phyloP scores from a whole-genome alignment of 148 eudicot species.

The Cornus suecica region DNA sequence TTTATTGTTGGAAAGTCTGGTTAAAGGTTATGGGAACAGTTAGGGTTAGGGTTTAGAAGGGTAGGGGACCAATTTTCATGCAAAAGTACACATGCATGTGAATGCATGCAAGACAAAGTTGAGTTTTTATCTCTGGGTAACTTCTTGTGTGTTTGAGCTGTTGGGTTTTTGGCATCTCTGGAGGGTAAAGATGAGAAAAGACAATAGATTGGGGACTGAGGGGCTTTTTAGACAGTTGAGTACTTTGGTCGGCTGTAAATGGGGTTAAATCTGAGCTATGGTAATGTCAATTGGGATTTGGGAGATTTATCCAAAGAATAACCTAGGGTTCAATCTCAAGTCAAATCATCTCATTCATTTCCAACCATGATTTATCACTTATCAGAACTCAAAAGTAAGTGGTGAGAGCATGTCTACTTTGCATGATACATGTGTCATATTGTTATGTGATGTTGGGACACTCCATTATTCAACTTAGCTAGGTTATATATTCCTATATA shows the following conservation, averaged over 20 bases:
- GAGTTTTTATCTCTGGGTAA: constrained; percentile 19
- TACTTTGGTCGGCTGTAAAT: background rate
- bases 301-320: background rate
- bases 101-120: constrained; percentile 55
- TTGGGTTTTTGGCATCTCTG: constrained; percentile 19
- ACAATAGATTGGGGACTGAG: constrained; percentile 6
- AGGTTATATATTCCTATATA: no score
- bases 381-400: no score
- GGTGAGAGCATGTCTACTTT: background rate
- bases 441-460: no score
- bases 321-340: background rate
- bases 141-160: constrained; percentile 33
- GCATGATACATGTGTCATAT: no score
- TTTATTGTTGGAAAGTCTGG: constrained; percentile 6
- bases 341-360: background rate
- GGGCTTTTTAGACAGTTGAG: constrained; percentile 1
- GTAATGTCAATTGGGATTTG: background rate
- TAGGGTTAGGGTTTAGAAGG: background rate
- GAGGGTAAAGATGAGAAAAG: constrained; percentile 5
- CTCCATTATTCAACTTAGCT: background rate
- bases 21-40: constrained; percentile 13
- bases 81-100: constrained; percentile 12
- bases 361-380: background rate
- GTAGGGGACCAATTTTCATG: constrained; percentile 20
- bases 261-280: background rate